Conservation (phyloP, 2,329 filamentous ascomycete species). For the Hymenoscyphus linearis region DNA sequence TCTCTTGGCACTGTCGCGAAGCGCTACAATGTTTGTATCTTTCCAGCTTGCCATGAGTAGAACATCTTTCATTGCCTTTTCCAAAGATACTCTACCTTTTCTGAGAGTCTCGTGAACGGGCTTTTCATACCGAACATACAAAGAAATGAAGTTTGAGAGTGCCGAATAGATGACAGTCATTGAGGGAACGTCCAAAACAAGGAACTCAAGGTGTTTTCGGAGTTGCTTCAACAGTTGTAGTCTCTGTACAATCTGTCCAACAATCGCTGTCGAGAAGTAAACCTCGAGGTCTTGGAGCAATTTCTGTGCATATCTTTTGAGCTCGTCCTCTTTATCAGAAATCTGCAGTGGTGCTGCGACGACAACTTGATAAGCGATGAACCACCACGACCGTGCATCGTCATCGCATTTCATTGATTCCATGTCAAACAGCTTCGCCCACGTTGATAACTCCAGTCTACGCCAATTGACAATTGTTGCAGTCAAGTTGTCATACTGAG, state of each 20-base stretch:
- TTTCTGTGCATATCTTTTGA: conserved; percentile 59
- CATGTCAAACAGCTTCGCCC: conserved; percentile 81
- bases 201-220: conserved; percentile 58
- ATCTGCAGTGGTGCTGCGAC: conserved; percentile 70
- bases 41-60: conserved; percentile 95
- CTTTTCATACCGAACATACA: conserved; percentile 67
- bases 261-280: conserved; percentile 73
- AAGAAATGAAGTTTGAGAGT: conserved; percentile 69
- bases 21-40: conserved; percentile 86
- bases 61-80: conserved; percentile 91
- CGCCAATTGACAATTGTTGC: conserved; percentile 82
- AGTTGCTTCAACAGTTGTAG: conserved; percentile 64
- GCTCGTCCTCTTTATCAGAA: conserved; percentile 50
- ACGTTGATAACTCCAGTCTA: conserved; percentile 84
- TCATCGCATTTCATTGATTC: conserved; percentile 71
- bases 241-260: conserved; percentile 75
- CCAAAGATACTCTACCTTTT: conserved; percentile 66
- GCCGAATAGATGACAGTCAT: conserved; percentile 57
- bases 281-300: conserved; percentile 71
- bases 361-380: conserved; percentile 86
- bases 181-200: conserved; percentile 52
- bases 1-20: conserved; percentile 81
- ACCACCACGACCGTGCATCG: conserved; percentile 90
- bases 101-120: conserved; percentile 59
- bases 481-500: conserved; percentile 73